Conservation (phyloP, 106 monocot species). For the Vanilla planifolia region DNA sequence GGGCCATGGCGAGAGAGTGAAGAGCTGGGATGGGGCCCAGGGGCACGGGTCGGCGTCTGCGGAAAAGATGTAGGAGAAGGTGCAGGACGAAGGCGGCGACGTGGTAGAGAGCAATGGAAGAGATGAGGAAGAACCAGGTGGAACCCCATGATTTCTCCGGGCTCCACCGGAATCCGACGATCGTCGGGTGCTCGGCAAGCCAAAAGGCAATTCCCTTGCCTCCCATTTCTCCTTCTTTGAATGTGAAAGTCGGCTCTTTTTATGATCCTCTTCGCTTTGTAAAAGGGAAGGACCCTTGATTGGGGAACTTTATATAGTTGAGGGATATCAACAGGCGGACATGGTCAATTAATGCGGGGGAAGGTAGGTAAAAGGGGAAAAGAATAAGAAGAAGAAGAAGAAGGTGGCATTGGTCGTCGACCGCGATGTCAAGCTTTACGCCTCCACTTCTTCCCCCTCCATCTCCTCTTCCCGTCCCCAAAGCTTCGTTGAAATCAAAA, state of each 20-base stretch:
- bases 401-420: neutral
- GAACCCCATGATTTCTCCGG: conserved; percentile 58
- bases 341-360: neutral
- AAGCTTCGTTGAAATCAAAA: too few relatives aligned
- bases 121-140: conserved; percentile 85
- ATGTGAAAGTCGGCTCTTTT: neutral
- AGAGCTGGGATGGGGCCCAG: conserved; percentile 84
- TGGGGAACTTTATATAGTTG: neutral
- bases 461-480: too few relatives aligned
- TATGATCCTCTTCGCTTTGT: too few relatives aligned
- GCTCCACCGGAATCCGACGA: conserved; percentile 93
- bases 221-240: neutral
- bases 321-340: neutral
- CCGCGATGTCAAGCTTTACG: too few relatives aligned
- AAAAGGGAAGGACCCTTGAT: neutral
- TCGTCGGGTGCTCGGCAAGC: conserved; percentile 82
- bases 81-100: conserved; percentile 32
- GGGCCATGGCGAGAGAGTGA: conserved; percentile 68
- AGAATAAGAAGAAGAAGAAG: neutral
- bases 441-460: too few relatives aligned
- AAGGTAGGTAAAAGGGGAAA: neutral
- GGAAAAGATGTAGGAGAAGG: conserved; percentile 27
- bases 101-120: conserved; percentile 53
- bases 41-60: conserved; percentile 56
- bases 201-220: conserved; percentile 37